These are phyloP conservation scores for Fusarium verticillioides DNA, from an alignment of 2,329 filamentous ascomycete species.

Conservation along the genomic window DNA sequence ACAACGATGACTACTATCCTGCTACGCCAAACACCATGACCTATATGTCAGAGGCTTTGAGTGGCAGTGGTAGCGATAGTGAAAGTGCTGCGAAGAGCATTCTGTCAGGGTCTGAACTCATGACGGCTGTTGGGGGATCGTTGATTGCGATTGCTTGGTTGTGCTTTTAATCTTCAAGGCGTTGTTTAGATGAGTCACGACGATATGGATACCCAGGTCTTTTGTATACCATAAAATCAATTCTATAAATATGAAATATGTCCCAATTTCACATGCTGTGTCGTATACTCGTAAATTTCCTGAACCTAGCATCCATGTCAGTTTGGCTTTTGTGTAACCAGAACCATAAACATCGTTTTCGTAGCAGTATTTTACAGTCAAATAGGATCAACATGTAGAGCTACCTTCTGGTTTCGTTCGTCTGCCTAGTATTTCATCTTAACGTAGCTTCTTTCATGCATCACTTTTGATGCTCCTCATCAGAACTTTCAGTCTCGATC, in stretches of 20 bases:
- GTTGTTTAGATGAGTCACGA: conserved; percentile 12
- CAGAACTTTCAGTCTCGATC: not conserved
- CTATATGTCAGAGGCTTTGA: conserved; percentile 15
- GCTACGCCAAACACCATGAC: conserved; percentile 53
- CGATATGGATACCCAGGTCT: conserved; percentile 17
- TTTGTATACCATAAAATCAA: not conserved
- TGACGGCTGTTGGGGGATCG: conserved; percentile 2
- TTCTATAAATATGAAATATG: not conserved
- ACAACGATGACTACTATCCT: conserved; percentile 65
- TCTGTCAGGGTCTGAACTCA: not conserved
- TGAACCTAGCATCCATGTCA: too few species aligned
- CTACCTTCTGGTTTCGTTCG: not conserved
- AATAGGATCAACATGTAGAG: rapidly evolving
- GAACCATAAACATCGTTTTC: too few species aligned
- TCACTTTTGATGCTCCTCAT: conserved; percentile 5
- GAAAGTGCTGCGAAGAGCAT: not conserved
- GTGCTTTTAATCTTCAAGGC: conserved; percentile 10
- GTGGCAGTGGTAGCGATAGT: not conserved
- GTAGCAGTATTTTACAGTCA: rapidly evolving
- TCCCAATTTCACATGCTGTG: not conserved
- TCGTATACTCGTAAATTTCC: not conserved
- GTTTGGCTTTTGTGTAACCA: not conserved
- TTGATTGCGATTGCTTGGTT: conserved; percentile 13
- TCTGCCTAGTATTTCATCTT: rapidly evolving
- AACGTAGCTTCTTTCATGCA: rapidly evolving